These are phyloP conservation scores for Gracilariopsis chorda DNA, from an alignment of 23 red algal species.

Conservation along the genomic window DNA sequence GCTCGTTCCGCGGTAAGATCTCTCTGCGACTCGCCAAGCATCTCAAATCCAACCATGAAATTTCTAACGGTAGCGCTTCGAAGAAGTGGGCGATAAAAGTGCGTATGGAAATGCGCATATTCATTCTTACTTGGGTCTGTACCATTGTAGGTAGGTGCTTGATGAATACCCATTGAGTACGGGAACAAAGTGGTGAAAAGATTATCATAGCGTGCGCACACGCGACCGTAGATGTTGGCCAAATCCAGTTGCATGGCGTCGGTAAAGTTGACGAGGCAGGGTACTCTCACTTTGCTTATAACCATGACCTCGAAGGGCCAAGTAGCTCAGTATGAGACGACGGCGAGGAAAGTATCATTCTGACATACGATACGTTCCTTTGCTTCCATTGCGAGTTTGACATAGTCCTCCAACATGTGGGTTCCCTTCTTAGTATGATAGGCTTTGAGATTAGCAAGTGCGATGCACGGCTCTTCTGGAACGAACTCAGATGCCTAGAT, in stretches of 20 bases:
- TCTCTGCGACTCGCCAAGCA: slow-evolving; percentile 80
- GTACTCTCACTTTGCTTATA: too few species aligned
- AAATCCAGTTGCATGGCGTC: slow-evolving; percentile 40
- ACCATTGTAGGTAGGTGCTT: slow-evolving; percentile 53
- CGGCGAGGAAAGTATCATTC: too few species aligned
- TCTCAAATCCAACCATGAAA: slow-evolving; percentile 92
- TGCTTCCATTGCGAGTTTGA: too few species aligned
- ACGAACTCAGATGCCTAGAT: too few species aligned
- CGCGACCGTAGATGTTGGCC: slow-evolving; percentile 75
- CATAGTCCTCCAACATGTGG: too few species aligned
- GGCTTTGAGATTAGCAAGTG: too few species aligned
- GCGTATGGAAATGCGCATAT: slow-evolving; percentile 69
- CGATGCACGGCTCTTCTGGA: too few species aligned
- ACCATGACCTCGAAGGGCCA: too few species aligned
- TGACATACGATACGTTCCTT: too few species aligned
- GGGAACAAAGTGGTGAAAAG: slow-evolving; percentile 79
- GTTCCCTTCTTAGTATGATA: too few species aligned
- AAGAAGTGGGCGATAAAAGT: slow-evolving; percentile 82
- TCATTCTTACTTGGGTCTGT: neutral
- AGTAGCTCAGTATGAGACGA: too few species aligned
- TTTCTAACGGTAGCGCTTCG: slow-evolving; percentile 81
- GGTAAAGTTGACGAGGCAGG: slow-evolving; percentile 39
- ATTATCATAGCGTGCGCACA: slow-evolving; percentile 78
- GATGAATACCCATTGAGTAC: slow-evolving; percentile 85
- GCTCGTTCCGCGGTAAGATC: slow-evolving; percentile 87